Evolutionary conservation across 768 basidiomycete species (phyloP).

Genomic region (Amanita thiersii): DNA sequence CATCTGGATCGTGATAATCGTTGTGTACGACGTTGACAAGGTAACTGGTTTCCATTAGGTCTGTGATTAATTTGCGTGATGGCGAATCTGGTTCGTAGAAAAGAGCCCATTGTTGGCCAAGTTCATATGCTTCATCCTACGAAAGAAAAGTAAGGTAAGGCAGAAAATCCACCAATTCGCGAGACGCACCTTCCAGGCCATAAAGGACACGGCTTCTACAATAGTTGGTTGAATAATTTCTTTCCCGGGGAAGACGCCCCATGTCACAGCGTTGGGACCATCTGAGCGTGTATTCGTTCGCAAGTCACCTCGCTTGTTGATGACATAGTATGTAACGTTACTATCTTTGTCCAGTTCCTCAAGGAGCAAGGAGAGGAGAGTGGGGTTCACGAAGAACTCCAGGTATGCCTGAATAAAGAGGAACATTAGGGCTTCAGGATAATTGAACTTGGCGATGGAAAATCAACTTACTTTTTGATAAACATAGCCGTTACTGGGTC

Average conservation of each 20-base stretch:
- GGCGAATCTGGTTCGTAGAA: conserved; percentile 74
- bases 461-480: conserved; percentile 73
- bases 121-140: conserved; percentile 90
- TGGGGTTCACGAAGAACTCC: conserved; percentile 86
- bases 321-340: conserved; percentile 93
- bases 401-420: conserved; percentile 67
- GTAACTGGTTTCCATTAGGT: conserved; percentile 73
- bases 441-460: not conserved
- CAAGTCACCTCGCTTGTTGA: conserved; percentile 92
- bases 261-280: conserved; percentile 97
- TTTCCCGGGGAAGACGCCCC: conserved; percentile 97
- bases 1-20: conserved; percentile 78
- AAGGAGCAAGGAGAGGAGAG: conserved; percentile 64
- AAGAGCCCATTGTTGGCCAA: conserved; percentile 86
- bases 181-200: conserved; percentile 86
- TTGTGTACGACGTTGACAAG: conserved; percentile 97
- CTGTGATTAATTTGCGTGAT: conserved; percentile 66
- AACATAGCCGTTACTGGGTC: conserved; percentile 86
- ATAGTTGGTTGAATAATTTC: conserved; percentile 95
- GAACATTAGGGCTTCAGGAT: conserved; percentile 1
- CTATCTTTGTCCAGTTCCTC: conserved; percentile 79
- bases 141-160: conserved; percentile 4
- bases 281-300: conserved; percentile 92
- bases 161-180: conserved; percentile 1
- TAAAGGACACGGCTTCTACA: conserved; percentile 95